Evolutionary conservation across 1,139 yeast genomes (phyloP).

Genomic region (Pneumocystis oryctolagi): DNA sequence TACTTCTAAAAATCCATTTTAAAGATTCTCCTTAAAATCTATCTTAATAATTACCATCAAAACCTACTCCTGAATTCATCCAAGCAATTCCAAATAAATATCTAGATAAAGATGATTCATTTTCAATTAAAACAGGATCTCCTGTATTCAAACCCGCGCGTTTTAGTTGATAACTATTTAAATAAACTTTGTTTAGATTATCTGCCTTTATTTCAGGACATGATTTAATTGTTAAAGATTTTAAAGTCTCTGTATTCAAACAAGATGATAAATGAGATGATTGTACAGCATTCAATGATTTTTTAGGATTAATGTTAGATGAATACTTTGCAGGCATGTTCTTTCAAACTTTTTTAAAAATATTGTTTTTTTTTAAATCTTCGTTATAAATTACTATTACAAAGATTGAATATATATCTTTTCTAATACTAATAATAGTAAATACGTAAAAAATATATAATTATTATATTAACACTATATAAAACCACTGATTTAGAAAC

Average conservation of each 20-base stretch:
- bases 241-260: background rate
- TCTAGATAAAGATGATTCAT: background rate
- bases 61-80: background rate
- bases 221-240: background rate
- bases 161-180: background rate
- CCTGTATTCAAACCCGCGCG: background rate
- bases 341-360: background rate
- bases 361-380: background rate
- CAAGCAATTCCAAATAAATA: background rate
- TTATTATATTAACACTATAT: background rate
- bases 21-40: background rate
- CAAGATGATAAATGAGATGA: background rate
- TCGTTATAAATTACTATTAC: background rate
- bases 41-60: background rate
- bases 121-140: background rate
- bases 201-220: background rate
- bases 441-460: background rate
- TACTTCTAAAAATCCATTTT: background rate
- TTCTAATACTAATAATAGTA: background rate
- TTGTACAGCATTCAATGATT: background rate
- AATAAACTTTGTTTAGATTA: background rate
- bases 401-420: background rate
- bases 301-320: background rate
- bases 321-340: background rate
- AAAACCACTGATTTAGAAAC: background rate